Evolutionary conservation across 805 yeast genomes (phyloP).

Genomic region (Nakazawaea molendinolei): DNA sequence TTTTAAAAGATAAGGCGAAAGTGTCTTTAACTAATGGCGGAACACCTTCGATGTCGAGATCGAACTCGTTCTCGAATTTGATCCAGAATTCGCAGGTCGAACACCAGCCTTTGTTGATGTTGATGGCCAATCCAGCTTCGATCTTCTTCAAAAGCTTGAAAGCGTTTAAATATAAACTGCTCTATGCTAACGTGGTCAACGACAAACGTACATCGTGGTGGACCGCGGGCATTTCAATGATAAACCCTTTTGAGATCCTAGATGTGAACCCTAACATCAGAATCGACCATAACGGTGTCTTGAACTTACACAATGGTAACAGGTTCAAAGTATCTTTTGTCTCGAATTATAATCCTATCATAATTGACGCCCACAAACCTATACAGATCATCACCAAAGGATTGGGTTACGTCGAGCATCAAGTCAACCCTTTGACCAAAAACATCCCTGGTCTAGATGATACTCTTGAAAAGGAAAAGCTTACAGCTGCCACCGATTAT

Average conservation of each 20-base stretch:
- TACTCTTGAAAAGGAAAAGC: conserved; percentile 1
- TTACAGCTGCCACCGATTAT: conserved; percentile 1
- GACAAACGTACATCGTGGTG: conserved; percentile 82
- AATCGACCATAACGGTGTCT: conserved; percentile 36
- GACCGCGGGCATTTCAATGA: conserved; percentile 63
- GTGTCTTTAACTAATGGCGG: conserved; percentile 13
- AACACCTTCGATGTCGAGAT: conserved; percentile 5
- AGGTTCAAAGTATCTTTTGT: conserved; percentile 37
- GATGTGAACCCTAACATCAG: conserved; percentile 25
- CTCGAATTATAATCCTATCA: conserved; percentile 47
- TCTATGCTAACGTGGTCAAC: conserved; percentile 73
- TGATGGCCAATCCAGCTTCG: conserved; percentile 61
- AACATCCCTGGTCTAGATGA: not conserved
- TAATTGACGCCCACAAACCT: conserved; percentile 45
- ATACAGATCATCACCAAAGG: conserved; percentile 22
- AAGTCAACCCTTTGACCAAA: not conserved
- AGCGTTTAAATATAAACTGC: conserved; percentile 42
- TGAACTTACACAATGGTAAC: conserved; percentile 30
- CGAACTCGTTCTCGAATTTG: conserved; percentile 7
- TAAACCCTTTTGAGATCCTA: conserved; percentile 49
- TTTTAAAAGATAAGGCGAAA: conserved; percentile 40
- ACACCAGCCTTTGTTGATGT: conserved; percentile 44
- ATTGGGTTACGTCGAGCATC: not conserved
- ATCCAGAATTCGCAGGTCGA: conserved; percentile 5
- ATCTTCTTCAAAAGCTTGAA: conserved; percentile 51